A percentile compares a stretch with the other conserved stretches of the same genome.
phyloP scores from a whole-genome alignment of 2,329 filamentous ascomycete genomes.

The Cryoendolithus antarcticus region DNA sequence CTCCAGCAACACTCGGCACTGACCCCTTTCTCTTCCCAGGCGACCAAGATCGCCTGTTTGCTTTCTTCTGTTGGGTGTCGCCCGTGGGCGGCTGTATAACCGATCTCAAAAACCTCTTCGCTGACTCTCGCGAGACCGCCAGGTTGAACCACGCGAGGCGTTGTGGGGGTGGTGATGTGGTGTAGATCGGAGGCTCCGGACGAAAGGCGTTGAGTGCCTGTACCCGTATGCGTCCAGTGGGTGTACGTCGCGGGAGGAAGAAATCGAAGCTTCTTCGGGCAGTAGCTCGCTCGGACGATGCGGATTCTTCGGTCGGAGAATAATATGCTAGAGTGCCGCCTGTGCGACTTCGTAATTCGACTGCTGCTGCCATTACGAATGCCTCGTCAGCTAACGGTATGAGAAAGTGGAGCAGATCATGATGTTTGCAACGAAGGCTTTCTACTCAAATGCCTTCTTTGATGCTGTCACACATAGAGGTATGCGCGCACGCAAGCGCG shows the following conservation, averaged over 20 bases:
- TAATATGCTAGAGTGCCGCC: no score
- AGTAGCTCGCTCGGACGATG: no score
- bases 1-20: no score
- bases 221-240: conserved; percentile 3
- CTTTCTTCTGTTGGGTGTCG: conserved; percentile 7
- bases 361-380: conserved; percentile 2
- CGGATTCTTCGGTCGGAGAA: no score
- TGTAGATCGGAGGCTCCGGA: conserved; percentile 1
- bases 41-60: conserved; percentile 21
- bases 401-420: not conserved
- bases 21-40: conserved; percentile 8
- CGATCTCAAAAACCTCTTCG: conserved; percentile 37
- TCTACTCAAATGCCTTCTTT: no score
- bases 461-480: no score
- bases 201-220: conserved; percentile 1
- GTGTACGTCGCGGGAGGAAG: conserved; percentile 11
- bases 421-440: no score
- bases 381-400: conserved; percentile 1
- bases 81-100: conserved; percentile 22
- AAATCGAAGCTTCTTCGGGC: conserved; percentile 14
- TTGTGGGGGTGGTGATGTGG: conserved; percentile 1
- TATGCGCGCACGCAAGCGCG: conserved; percentile 2
- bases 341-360: conserved; percentile 4
- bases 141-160: conserved; percentile 27
- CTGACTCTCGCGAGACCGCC: conserved; percentile 38